phyloP scores from a whole-genome alignment of 805 yeast species.

The Sugiyamaella boreocaroliniensis region DNA sequence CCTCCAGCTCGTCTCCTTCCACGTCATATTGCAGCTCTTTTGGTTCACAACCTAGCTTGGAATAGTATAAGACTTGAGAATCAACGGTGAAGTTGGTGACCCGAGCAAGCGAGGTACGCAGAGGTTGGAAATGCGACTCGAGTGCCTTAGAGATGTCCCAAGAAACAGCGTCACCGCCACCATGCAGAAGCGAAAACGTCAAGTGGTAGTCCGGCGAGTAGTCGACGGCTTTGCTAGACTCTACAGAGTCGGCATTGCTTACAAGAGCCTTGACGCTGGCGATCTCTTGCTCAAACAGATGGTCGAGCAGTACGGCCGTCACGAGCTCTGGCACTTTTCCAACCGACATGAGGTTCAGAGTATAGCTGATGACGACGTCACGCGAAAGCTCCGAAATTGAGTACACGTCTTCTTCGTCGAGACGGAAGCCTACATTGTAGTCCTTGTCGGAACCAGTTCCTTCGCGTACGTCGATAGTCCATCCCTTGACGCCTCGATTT shows the following conservation, averaged over 20 bases:
- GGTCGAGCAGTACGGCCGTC: constrained; percentile 45
- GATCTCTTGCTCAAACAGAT: constrained; percentile 40
- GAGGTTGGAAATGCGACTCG: constrained; percentile 46
- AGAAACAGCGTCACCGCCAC: constrained; percentile 46
- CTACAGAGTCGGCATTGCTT: constrained; percentile 11
- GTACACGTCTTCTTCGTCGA: constrained; percentile 38
- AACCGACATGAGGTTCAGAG: constrained; percentile 40
- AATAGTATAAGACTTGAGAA: constrained; percentile 69
- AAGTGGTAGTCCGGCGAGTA: constrained; percentile 65
- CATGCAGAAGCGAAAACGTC: constrained; percentile 68
- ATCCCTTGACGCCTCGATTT: constrained; percentile 10
- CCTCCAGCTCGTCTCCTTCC: constrained; percentile 15
- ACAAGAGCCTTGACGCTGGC: constrained; percentile 21
- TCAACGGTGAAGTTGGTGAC: constrained; percentile 70
- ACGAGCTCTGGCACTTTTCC: constrained; percentile 60
- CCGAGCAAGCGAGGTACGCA: constrained; percentile 45
- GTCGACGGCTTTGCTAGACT: constrained; percentile 39
- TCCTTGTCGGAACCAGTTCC: constrained; percentile 28
- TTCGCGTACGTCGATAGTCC: constrained; percentile 27
- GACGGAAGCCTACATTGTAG: constrained; percentile 36
- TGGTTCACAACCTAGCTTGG: constrained; percentile 28
- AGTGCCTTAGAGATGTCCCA: constrained; percentile 69
- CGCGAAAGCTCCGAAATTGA: constrained; percentile 38
- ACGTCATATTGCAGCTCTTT: constrained; percentile 4
- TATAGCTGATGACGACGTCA: constrained; percentile 38